Percentiles rank a stretch among this genome's conserved stretches.
These are phyloP conservation scores for Ophiocordyceps unilateralis DNA, from an alignment of 2,329 filamentous ascomycete species.

Conservation along the genomic window DNA sequence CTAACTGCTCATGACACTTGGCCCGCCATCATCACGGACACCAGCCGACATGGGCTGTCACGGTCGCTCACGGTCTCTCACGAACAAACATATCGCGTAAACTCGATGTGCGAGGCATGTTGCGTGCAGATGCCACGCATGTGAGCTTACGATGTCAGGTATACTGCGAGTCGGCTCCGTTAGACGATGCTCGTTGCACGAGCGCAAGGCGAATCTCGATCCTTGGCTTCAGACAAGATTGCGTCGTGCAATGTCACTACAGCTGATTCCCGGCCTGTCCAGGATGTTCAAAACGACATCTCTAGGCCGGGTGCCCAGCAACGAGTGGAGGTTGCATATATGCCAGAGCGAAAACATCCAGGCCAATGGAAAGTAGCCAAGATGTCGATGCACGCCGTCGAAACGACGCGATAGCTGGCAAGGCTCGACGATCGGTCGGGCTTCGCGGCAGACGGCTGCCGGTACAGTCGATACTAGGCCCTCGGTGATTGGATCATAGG, in stretches of 20 bases:
- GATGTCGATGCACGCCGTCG: constrained; percentile 28
- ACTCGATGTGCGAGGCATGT: no score
- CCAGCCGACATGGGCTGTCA: no score
- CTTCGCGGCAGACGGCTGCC: background rate
- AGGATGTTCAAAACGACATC: constrained; percentile 35
- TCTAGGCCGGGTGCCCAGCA: constrained; percentile 39
- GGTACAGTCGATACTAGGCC: background rate
- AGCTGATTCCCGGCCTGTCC: constrained; percentile 40
- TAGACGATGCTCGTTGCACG: no score
- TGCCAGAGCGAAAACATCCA: constrained; percentile 41
- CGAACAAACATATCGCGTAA: no score
- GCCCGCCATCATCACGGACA: no score
- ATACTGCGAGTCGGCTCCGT: constrained; percentile 9
- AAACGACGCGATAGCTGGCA: constrained; percentile 19
- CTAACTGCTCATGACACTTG: no score
- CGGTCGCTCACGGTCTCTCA: no score
- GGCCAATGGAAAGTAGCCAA: constrained; percentile 26
- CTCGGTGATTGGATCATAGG: background rate
- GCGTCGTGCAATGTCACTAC: constrained; percentile 27
- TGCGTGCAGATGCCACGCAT: background rate
- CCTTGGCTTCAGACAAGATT: no score
- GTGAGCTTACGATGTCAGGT: background rate
- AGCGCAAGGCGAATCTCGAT: no score
- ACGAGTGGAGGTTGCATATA: constrained; percentile 29
- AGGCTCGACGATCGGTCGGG: constrained; percentile 1